A percentile compares a stretch with the other conserved stretches of the same genome.
Evolutionary conservation across 352 stramenopile genomes (phyloP).

Genomic region (Phytophthora idaei): DNA sequence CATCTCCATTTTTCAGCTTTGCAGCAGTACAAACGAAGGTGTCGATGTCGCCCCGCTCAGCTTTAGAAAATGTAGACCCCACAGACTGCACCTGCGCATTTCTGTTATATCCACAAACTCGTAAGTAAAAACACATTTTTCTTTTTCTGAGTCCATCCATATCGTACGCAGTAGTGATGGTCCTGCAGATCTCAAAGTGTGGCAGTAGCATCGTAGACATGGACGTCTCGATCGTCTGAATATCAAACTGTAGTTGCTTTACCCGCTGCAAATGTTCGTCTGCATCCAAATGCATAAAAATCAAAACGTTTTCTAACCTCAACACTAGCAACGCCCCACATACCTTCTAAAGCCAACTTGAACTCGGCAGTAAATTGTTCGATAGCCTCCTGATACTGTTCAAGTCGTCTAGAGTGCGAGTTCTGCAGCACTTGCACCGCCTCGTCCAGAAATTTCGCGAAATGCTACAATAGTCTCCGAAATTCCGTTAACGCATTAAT

Average conservation of each 20-base stretch:
- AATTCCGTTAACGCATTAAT: neutral
- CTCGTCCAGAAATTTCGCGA: slow-evolving; percentile 44
- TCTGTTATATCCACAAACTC: slow-evolving; percentile 14
- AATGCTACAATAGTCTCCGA: slow-evolving; percentile 9
- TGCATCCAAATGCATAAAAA: slow-evolving; percentile 8
- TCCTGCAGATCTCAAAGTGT: slow-evolving; percentile 61
- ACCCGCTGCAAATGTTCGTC: slow-evolving; percentile 37
- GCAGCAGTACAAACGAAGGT: slow-evolving; percentile 40
- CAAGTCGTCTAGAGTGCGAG: slow-evolving; percentile 41
- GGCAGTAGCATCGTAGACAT: slow-evolving; percentile 55
- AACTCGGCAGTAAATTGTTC: slow-evolving; percentile 39
- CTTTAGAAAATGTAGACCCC: slow-evolving; percentile 25
- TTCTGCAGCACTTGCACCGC: slow-evolving; percentile 42
- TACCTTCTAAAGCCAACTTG: slow-evolving; percentile 39
- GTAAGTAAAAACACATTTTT: neutral
- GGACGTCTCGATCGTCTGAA: slow-evolving; percentile 50
- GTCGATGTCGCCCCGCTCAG: slow-evolving; percentile 37
- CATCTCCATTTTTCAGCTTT: slow-evolving; percentile 34
- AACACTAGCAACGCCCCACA: neutral
- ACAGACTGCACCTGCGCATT: slow-evolving; percentile 46
- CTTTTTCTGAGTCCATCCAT: neutral
- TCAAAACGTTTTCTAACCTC: neutral
- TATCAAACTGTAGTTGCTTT: slow-evolving; percentile 49
- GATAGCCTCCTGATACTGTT: slow-evolving; percentile 37
- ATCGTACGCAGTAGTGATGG: slow-evolving; percentile 60